Evolutionary conservation across 2,329 filamentous ascomycete species (phyloP).

Genomic region (Cladophialophora bantiana): DNA sequence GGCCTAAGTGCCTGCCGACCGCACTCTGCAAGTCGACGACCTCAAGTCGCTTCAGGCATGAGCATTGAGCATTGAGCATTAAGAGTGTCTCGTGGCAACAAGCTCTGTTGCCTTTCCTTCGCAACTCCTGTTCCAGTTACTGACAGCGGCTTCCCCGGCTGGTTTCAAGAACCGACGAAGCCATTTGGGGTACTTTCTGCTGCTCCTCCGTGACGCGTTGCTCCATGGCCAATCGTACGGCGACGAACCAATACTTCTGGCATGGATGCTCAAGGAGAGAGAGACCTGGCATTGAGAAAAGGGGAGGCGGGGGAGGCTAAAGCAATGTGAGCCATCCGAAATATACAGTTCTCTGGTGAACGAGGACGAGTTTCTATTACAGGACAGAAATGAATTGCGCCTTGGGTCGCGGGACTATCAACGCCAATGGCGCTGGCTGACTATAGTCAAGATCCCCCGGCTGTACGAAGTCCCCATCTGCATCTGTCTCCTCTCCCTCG

Average conservation of each 20-base stretch:
- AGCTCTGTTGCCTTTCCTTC: background rate
- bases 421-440: constrained; percentile 14
- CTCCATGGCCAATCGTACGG: background rate
- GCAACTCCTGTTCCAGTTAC: constrained; percentile 14
- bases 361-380: constrained; percentile 5
- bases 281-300: background rate
- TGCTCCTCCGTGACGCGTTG: background rate
- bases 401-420: constrained; percentile 11
- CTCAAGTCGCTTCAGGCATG: background rate
- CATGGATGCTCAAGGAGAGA: background rate
- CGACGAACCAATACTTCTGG: background rate
- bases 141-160: background rate
- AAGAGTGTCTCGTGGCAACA: background rate
- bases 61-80: background rate
- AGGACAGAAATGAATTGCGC: constrained; percentile 12
- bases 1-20: constrained; percentile 15
- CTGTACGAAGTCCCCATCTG: background rate
- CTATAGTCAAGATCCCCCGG: background rate
- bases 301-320: background rate
- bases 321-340: background rate
- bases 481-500: background rate
- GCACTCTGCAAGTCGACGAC: background rate
- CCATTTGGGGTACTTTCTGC: background rate
- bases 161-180: constrained; percentile 17
- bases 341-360: background rate